Conservation (phyloP, 345 rosid genomes). For the Cochlearia excelsa region DNA sequence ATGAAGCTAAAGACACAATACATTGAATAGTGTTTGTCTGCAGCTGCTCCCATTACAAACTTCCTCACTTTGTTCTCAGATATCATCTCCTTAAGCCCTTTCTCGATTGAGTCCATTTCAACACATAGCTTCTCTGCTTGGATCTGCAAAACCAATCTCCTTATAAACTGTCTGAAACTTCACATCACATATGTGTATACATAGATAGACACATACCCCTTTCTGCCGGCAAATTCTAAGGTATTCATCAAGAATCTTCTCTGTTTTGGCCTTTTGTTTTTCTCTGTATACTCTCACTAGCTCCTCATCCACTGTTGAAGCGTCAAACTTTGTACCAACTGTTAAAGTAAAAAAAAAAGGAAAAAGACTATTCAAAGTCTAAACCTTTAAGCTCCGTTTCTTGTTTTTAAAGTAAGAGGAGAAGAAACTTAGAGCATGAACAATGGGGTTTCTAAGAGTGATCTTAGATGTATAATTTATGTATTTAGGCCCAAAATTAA, state of each 20-base stretch:
- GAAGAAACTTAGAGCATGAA: too few species aligned
- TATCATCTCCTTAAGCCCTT: slow-evolving; percentile 60
- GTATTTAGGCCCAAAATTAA: too few species aligned
- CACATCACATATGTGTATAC: neutral
- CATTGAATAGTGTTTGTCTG: slow-evolving; percentile 60
- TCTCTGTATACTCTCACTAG: slow-evolving; percentile 57
- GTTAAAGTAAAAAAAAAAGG: slow-evolving; percentile 25
- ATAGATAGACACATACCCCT: slow-evolving; percentile 52
- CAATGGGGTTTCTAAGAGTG: too few species aligned
- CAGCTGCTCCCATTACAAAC: slow-evolving; percentile 87
- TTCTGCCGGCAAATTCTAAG: slow-evolving; percentile 43
- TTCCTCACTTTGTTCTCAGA: slow-evolving; percentile 45
- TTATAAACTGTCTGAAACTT: slow-evolving; percentile 16
- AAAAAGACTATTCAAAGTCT: neutral
- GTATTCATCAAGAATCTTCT: slow-evolving; percentile 50
- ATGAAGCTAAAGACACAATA: slow-evolving; percentile 28
- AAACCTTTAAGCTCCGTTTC: slow-evolving; percentile 2
- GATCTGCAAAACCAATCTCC: slow-evolving; percentile 43
- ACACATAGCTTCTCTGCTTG: slow-evolving; percentile 52
- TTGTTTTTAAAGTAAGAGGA: too few species aligned
- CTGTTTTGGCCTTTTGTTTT: slow-evolving; percentile 51
- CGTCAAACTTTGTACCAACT: slow-evolving; percentile 75
- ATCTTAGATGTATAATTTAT: too few species aligned
- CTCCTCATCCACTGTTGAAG: slow-evolving; percentile 45
- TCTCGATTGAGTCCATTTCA: slow-evolving; percentile 55